Base-by-base conservation (phyloP, 306 rosid species). In the Cajanus cajan region DNA sequence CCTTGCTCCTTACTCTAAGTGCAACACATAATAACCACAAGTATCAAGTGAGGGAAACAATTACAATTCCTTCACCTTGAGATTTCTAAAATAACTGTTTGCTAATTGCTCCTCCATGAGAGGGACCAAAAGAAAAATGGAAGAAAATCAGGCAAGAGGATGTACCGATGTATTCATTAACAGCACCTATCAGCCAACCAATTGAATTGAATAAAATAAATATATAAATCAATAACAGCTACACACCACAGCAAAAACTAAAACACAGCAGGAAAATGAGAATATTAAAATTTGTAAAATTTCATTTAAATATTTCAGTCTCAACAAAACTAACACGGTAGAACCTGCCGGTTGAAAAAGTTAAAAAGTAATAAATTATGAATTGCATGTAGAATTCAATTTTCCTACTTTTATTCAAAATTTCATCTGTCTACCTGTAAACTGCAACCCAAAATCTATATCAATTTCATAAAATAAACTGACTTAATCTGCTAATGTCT, bases 371-470 rank as follows among this genome's bases (percentile, higher is more conserved):
- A 51, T 70, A 13, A 71, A 54, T 18, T 59, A 66, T 77, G 50
- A 48, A 74, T 44, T 54, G 78, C 37, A 69, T 83, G 54, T 74
- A 77, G 89, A 67, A 83, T 67, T 78, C 52, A 45, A 50, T 44
- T 65, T 78, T 40, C 41, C 14, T 15, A 24, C 2, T 47, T 78
- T 85, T 78, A 82, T 87, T 89, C 50, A 24, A 13, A 75, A 61
- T 24, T 80, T 51, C 64, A 41, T 67, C 79, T 6, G 67, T 54
- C 37, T 54, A 45, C 70, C 11, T 50, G 36, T 19, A 37, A 73
- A 43, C 16, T 62, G 71, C 55, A 65, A 25, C 43, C 72, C 79
- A 72, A 84, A 71, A 78, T 40, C 77, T 48, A 47, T 36, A 28
- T 65, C 58, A 15, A 21, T 62, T 59, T 65, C 68, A 52, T 31